A percentile compares a stretch with the other conserved stretches of the same genome.
Conservation (phyloP, 805 yeast species). For the Starmerella bombi region DNA sequence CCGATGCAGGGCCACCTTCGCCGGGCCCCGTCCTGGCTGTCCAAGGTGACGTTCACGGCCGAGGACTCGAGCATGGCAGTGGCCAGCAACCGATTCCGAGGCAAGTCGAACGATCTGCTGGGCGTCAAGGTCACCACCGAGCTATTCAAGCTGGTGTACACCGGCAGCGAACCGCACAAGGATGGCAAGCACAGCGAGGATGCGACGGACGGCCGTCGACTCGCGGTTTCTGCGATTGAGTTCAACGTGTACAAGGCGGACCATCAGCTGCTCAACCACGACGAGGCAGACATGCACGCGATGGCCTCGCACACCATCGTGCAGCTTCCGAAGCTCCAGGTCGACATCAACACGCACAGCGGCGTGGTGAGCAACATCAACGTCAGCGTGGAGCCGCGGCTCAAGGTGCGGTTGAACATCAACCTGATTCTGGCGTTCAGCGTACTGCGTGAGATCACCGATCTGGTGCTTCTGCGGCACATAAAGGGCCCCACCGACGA, state of each 20-base stretch:
- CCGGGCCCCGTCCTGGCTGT: constrained; percentile 19
- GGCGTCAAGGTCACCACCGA: constrained; percentile 15
- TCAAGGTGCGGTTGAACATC: constrained; percentile 16
- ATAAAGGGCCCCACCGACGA: background rate
- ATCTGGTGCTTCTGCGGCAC: constrained; percentile 15
- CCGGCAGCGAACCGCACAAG: background rate
- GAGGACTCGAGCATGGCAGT: constrained; percentile 10
- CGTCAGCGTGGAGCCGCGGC: constrained; percentile 13
- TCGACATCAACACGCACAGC: constrained; percentile 7
- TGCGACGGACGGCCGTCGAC: constrained; percentile 18
- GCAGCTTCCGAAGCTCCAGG: constrained; percentile 11
- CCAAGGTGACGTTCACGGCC: constrained; percentile 7
- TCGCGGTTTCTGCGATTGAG: constrained; percentile 7
- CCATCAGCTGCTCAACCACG: constrained; percentile 6
- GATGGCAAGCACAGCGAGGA: background rate
- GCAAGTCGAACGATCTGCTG: constrained; percentile 16
- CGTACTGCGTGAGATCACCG: constrained; percentile 21
- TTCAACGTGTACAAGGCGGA: constrained; percentile 16
- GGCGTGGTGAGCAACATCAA: constrained; percentile 1
- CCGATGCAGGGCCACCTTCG: constrained; percentile 11
- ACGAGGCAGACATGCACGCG: constrained; percentile 5
- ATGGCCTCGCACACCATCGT: constrained; percentile 4
- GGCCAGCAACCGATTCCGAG: constrained; percentile 21
- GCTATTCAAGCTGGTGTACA: constrained; percentile 8
- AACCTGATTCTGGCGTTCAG: constrained; percentile 21